Base-by-base conservation (phyloP, 2,329 filamentous ascomycete species). In the Claviceps spartinae region DNA sequence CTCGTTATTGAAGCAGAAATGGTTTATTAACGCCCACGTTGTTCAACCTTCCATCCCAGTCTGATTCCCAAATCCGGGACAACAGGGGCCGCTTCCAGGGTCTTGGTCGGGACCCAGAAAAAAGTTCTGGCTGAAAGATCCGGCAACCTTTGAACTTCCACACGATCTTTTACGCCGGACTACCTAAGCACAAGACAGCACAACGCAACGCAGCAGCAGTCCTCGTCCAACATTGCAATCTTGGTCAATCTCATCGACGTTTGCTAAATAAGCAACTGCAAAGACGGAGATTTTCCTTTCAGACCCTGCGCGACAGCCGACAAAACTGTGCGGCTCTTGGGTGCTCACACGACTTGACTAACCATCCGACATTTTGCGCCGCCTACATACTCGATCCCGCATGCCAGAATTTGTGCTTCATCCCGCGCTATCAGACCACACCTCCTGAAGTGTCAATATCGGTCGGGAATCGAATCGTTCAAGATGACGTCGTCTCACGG, bases 401-500 rank as follows among this genome's bases (percentile, higher is more conserved):
- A 41, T 41, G 36, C 18, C 18, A 46, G 5, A 45, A 30, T 4
- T n/a, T 36, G 37, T 45, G 14, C 47, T 36, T 44, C 24, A 24
- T 43, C 47, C 34, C 7, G 36, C 47, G 11, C 36, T 26, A 36
- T n/a, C 43, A 24, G 22, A 41, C 20, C 47, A 37, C 30, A 22
- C 22, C 13, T 18, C 8, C 40, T 24, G n/a, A 34, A 44, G 30
- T 34, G 42, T 41, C 40, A 63, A 56, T 53, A 48, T 11, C 30
- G n/a, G 9, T 26, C 40, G 44, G 47, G 13, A 42, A 48, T 48
- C 8, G 40, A 41, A n/a, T 20, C 18, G 40, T 41, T n/a, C 43
- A 66, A 60, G 63, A 74, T 74, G 69, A 70, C 66, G 59, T 70
- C 69, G 59, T 64, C 69, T 61, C 65, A 66, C 59, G 65, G 62